Evolutionary conservation across 1,284 basidiomycete species (phyloP).

Genomic region (Cryptococcus jaspeensis): DNA sequence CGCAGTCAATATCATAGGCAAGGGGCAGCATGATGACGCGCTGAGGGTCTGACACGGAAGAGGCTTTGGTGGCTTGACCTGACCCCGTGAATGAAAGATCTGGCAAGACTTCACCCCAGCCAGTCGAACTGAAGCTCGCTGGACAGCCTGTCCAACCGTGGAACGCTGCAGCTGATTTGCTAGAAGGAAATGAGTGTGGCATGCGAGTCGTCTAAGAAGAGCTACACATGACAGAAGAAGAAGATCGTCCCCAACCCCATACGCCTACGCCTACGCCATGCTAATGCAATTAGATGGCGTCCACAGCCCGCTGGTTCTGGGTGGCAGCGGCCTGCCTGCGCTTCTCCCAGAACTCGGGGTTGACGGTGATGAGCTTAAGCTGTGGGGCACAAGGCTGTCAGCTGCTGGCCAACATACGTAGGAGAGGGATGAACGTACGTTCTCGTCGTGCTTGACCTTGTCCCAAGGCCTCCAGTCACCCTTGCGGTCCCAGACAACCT

Average conservation of each 20-base stretch:
- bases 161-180: too few relatives aligned
- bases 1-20: too few relatives aligned
- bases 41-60: too few relatives aligned
- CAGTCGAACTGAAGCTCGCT: too few relatives aligned
- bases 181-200: not conserved
- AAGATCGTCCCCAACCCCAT: not conserved
- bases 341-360: constrained; percentile 45
- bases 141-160: too few relatives aligned
- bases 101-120: too few relatives aligned
- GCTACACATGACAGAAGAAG: not conserved
- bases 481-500: constrained; percentile 49
- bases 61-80: too few relatives aligned
- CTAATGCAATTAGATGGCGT: constrained; percentile 15
- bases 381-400: constrained; percentile 8
- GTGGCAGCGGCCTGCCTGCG: constrained; percentile 27
- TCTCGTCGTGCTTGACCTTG: constrained; percentile 49
- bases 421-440: constrained; percentile 26
- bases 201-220: not conserved
- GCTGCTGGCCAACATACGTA: not conserved
- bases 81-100: too few relatives aligned
- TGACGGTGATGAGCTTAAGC: constrained; percentile 40
- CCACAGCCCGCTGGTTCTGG: constrained; percentile 22
- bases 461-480: constrained; percentile 50
- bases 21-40: too few relatives aligned
- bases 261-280: too few relatives aligned